phyloP scores from a whole-genome alignment of 768 basidiomycete species.

The Mycena galopus region DNA sequence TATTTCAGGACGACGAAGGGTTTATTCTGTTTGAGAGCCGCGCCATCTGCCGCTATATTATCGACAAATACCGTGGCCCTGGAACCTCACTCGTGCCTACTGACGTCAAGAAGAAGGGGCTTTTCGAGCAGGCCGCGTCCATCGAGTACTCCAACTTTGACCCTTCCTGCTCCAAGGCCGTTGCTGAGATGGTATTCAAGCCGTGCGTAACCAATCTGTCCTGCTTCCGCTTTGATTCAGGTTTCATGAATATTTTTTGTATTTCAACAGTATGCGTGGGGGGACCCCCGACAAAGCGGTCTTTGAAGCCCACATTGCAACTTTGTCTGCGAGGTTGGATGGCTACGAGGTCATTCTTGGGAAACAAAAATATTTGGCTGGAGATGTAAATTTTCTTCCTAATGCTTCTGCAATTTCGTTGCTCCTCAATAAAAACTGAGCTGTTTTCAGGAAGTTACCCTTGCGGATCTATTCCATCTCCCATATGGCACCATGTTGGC shows the following conservation, averaged over 20 bases:
- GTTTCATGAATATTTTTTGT: no score
- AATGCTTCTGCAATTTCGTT: no score
- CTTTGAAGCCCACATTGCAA: constrained; percentile 45
- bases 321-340: constrained; percentile 55
- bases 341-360: constrained; percentile 67
- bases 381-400: constrained; percentile 57
- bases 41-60: constrained; percentile 61
- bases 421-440: no score
- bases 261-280: background rate
- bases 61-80: constrained; percentile 53
- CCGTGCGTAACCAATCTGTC: constrained; percentile 13
- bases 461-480: constrained; percentile 58
- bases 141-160: constrained; percentile 21
- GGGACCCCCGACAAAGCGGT: constrained; percentile 35
- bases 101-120: constrained; percentile 36
- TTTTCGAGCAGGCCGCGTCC: constrained; percentile 39
- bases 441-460: constrained; percentile 50
- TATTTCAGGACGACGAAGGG: constrained; percentile 57
- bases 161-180: background rate
- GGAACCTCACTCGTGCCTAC: constrained; percentile 56
- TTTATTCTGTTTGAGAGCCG: constrained; percentile 63
- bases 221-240: background rate
- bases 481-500: no score
- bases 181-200: background rate
- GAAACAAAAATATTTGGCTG: constrained; percentile 67